Evolutionary conservation across 164 flowering plant genomes (phyloP).

Genomic region (Chimonanthus salicifolius): DNA sequence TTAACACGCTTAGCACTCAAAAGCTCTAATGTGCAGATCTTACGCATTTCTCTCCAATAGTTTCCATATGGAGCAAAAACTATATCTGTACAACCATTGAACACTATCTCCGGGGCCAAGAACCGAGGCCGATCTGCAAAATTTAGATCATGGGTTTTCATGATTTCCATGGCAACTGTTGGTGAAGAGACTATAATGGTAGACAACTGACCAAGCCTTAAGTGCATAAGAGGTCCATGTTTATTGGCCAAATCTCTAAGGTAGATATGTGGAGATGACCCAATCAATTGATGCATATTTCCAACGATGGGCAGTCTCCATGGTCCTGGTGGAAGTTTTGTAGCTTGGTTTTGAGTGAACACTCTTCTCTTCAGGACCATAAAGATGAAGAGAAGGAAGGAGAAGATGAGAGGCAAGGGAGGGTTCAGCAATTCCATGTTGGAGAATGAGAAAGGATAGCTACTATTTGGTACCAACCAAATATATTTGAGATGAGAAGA

Average conservation of each 20-base stretch:
- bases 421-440: neutral
- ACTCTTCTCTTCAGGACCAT: neutral
- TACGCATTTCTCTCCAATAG: slow-evolving; percentile 23
- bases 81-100: slow-evolving; percentile 2
- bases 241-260: slow-evolving; percentile 15
- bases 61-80: slow-evolving; percentile 27
- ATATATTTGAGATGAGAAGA: no score
- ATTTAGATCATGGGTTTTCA: slow-evolving; percentile 18
- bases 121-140: slow-evolving; percentile 14
- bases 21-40: slow-evolving; percentile 30
- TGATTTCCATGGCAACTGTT: slow-evolving; percentile 13
- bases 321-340: slow-evolving; percentile 19
- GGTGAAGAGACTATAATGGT: slow-evolving; percentile 20
- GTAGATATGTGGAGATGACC: slow-evolving; percentile 11
- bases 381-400: slow-evolving; percentile 1
- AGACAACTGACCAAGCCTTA: slow-evolving; percentile 4
- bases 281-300: slow-evolving; percentile 15
- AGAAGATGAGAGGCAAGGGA: slow-evolving; percentile 3
- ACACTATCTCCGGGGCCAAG: slow-evolving; percentile 3
- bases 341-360: neutral
- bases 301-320: slow-evolving; percentile 23
- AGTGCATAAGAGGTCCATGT: slow-evolving; percentile 7
- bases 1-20: slow-evolving; percentile 27
- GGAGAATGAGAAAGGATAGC: neutral
- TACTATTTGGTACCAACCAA: no score